Conservation (phyloP, 805 yeast genomes). For the Limtongia smithiae region DNA sequence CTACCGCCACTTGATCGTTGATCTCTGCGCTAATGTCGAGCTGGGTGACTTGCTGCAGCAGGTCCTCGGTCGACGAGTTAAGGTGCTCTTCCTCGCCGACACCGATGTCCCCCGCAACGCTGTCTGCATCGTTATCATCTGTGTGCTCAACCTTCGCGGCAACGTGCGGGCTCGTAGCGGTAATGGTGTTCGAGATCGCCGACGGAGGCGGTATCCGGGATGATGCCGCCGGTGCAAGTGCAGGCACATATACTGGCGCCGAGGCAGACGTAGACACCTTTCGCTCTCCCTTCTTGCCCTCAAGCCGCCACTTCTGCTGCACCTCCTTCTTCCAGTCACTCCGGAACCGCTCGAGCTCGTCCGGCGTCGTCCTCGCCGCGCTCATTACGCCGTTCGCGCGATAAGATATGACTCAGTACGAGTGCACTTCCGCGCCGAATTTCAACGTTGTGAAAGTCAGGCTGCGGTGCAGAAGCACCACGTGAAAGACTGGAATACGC, state of each 20-base stretch:
- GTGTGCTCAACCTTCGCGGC: no score
- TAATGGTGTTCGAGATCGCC: no score
- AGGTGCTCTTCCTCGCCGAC: not conserved
- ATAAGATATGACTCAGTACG: no score
- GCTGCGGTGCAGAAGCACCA: no score
- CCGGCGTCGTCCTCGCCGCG: constrained; percentile 3
- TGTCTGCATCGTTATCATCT: not conserved
- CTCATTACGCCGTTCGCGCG: no score
- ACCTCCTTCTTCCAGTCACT: constrained; percentile 28
- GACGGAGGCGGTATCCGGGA: no score
- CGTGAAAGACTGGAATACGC: no score
- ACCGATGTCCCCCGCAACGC: not conserved
- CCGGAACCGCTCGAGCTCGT: constrained; percentile 25
- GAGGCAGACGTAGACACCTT: not conserved
- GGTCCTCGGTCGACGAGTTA: constrained; percentile 19
- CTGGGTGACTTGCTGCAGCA: constrained; percentile 13
- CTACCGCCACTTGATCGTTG: constrained; percentile 4
- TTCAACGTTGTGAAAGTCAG: no score
- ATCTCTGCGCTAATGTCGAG: constrained; percentile 16
- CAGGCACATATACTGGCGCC: no score
- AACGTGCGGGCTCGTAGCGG: no score
- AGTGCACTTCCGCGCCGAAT: no score
- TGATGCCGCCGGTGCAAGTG: no score
- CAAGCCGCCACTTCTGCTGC: constrained; percentile 10
- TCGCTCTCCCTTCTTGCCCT: not conserved